A percentile compares a stretch with the other conserved stretches of the same genome.
Evolutionary conservation across 257 asterid species (phyloP).

Genomic region (Cordia subcordata): DNA sequence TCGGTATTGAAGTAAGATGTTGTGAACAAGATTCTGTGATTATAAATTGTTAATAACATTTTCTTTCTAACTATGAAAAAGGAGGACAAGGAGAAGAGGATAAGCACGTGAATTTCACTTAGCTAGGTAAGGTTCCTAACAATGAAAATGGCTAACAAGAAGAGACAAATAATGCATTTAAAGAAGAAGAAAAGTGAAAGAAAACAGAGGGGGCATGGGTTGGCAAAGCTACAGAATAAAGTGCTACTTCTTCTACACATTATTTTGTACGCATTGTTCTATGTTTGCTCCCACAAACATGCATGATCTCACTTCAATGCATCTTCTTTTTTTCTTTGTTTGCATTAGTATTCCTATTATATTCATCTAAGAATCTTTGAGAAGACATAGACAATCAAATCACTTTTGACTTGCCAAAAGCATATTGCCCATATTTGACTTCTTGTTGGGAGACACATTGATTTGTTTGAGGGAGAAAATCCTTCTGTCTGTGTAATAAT

Average conservation of each 20-base stretch:
- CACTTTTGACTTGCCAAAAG: slow-evolving; percentile 36
- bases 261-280: not conserved
- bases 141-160: slow-evolving; percentile 9
- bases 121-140: slow-evolving; percentile 16
- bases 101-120: slow-evolving; percentile 27
- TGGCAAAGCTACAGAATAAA: no score
- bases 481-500: not conserved
- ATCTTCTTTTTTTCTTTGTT: slow-evolving; percentile 1
- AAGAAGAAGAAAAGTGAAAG: slow-evolving; percentile 9
- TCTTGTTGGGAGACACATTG: slow-evolving; percentile 11
- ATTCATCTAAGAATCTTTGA: slow-evolving; percentile 41
- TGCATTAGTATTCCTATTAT: not conserved
- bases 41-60: no score
- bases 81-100: slow-evolving; percentile 1
- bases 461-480: not conserved
- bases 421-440: slow-evolving; percentile 15
- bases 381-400: slow-evolving; percentile 24
- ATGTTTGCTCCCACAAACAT: slow-evolving; percentile 19
- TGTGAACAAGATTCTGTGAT: no score
- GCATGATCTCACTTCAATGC: slow-evolving; percentile 6
- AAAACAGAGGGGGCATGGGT: no score
- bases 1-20: no score
- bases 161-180: slow-evolving; percentile 20
- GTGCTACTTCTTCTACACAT: slow-evolving; percentile 13
- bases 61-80: no score